Conservation (phyloP, 495 filamentous ascomycete species). For the Ramalina peruviana region DNA sequence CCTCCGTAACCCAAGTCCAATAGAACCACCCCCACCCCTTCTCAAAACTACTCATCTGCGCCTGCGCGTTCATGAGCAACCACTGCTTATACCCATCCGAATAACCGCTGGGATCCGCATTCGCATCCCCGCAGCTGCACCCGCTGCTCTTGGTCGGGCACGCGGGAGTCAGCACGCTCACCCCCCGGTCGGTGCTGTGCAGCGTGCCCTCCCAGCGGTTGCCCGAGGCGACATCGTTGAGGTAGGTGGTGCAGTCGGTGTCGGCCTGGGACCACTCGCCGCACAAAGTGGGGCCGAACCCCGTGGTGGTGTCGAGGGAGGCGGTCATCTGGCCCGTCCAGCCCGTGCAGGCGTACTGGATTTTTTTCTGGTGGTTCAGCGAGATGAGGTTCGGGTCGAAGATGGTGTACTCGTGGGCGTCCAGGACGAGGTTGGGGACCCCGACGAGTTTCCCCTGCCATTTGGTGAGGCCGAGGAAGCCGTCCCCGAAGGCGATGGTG, state of each 20-base stretch:
- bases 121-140: conserved; percentile 66
- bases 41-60: conserved; percentile 88
- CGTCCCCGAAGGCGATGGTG: conserved; percentile 64
- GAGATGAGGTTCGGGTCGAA: conserved; percentile 68
- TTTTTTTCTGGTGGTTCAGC: conserved; percentile 57
- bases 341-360: conserved; percentile 70
- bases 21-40: conserved; percentile 95
- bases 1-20: conserved; percentile 83
- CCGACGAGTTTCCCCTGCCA: conserved; percentile 59
- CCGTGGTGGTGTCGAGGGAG: conserved; percentile 56
- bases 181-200: conserved; percentile 40
- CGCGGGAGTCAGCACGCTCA: conserved; percentile 41
- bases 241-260: conserved; percentile 77
- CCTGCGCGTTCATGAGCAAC: conserved; percentile 79
- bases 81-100: conserved; percentile 68
- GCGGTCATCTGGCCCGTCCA: conserved; percentile 68
- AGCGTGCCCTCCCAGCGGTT: conserved; percentile 84
- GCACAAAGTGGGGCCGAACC: conserved; percentile 89
- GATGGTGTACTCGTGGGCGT: conserved; percentile 89
- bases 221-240: conserved; percentile 83
- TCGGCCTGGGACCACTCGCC: conserved; percentile 98
- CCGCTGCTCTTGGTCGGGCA: conserved; percentile 50
- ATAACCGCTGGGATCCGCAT: conserved; percentile 55
- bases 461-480: conserved; percentile 65
- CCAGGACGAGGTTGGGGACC: conserved; percentile 48